Evolutionary conservation across 495 filamentous ascomycete species (phyloP), one percentile per base, ranked within the genome.

Genomic region (Penicillium crystallinum): DNA sequence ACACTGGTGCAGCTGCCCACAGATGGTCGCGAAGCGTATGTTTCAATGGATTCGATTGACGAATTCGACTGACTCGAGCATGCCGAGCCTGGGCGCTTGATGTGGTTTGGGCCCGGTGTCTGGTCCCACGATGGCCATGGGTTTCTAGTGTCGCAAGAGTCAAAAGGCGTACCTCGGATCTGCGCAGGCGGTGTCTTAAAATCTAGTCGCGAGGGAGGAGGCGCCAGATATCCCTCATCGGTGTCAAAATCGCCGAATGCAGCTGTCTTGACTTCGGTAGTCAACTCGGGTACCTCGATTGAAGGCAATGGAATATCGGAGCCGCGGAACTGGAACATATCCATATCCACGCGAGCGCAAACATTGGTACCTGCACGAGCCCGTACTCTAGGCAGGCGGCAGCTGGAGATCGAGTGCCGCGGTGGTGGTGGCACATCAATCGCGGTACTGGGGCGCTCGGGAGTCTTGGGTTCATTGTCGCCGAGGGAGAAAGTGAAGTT

Each of bases 61-160:
- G 86, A 89, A 62, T 87, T 80, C 5, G 86, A 89, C 33, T 77
- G 71, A 33, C 74, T 77, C 0, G 86, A 88, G 52, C 78, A 84
- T 4, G 74, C 74, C 5, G 82, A 86, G 34, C 69, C 66, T 4
- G 81, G 82, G 21, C 82, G 80, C 54, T 69, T 67, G 30, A 84
- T 75, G 39, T 59, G 62, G 17, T 67, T 55, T 3, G 69, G 66
- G 34, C 57, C 6, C 18, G 64, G 65, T 15, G 69, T 59, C 33
- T 68, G 66, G 41, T 75, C 68, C 46, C 60, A 65, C 7, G 62
- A 37, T 17, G 61, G 56, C 64, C 72, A 73, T 14, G 58, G 48
- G 29, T 53, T 52, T n/a, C 52, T 53, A 6, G 55, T 49, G 33
- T 63, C 54, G 49, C 61, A 49, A 15, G 65, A 52, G 19, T 74